Conservation (phyloP, 495 filamentous ascomycete species). For the Neurospora intermedia region DNA sequence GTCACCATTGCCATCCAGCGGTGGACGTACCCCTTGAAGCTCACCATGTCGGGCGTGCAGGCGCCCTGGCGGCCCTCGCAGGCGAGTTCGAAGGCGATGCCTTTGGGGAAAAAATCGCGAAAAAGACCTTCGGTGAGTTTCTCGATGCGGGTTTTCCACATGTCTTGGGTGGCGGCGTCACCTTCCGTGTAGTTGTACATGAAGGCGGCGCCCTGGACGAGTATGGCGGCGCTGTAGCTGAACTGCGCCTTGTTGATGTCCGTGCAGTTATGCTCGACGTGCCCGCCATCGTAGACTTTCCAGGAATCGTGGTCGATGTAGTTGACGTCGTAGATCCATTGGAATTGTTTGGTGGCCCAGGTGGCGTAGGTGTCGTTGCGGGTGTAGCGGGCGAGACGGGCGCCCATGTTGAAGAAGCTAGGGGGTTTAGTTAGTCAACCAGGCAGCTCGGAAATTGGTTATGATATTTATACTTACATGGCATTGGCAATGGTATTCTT, state of each 20-base stretch:
- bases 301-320: slow-evolving; percentile 50
- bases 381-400: slow-evolving; percentile 66
- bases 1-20: slow-evolving; percentile 69
- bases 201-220: slow-evolving; percentile 60
- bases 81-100: slow-evolving; percentile 56
- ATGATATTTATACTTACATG: not conserved
- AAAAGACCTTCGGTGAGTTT: slow-evolving; percentile 47
- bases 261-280: slow-evolving; percentile 50
- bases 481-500: slow-evolving; percentile 59
- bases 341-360: slow-evolving; percentile 62
- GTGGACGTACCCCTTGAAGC: slow-evolving; percentile 71
- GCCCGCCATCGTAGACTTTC: slow-evolving; percentile 60
- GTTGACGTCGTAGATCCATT: slow-evolving; percentile 55
- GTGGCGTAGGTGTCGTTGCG: slow-evolving; percentile 67
- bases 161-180: not conserved
- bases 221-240: slow-evolving; percentile 66
- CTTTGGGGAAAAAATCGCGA: slow-evolving; percentile 46
- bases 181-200: slow-evolving; percentile 55
- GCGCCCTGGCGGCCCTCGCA: slow-evolving; percentile 49
- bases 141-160: slow-evolving; percentile 49
- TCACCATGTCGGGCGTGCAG: slow-evolving; percentile 65
- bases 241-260: slow-evolving; percentile 53
- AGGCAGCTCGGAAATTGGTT: slow-evolving; percentile 32
- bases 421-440: slow-evolving; percentile 20
- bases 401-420: slow-evolving; percentile 72